Conservation (phyloP, 2,329 filamentous ascomycete genomes). For the Aquanectria penicillioides region DNA sequence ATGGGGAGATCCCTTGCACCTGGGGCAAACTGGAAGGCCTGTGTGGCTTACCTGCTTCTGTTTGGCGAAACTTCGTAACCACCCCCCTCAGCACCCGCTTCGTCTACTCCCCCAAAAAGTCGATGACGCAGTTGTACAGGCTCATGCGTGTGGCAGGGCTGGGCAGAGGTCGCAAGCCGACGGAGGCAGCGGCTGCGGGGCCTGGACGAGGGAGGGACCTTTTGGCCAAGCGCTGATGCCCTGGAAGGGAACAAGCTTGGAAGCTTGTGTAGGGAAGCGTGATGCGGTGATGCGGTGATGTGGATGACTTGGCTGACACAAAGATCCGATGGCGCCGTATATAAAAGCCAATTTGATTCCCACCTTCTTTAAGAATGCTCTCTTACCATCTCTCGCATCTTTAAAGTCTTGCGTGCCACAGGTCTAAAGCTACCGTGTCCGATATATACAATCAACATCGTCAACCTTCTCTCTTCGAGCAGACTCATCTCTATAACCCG, state of each 20-base stretch:
- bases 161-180: conserved; percentile 13
- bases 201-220: conserved; percentile 13
- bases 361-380: conserved; percentile 4
- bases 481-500: conserved; percentile 30
- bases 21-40: too few relatives aligned
- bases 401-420: conserved; percentile 10
- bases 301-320: conserved; percentile 28
- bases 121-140: conserved; percentile 47
- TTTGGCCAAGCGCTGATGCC: conserved; percentile 14
- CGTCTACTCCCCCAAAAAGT: conserved; percentile 34
- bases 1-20: too few relatives aligned
- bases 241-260: conserved; percentile 33
- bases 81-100: background rate
- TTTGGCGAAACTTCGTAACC: conserved; percentile 2
- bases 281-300: conserved; percentile 21
- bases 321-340: conserved; percentile 28
- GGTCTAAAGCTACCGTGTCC: conserved; percentile 2
- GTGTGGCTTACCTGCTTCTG: background rate
- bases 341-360: conserved; percentile 38
- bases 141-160: conserved; percentile 32
- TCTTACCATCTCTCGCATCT: conserved; percentile 6
- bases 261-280: conserved; percentile 23
- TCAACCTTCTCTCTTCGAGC: conserved; percentile 22
- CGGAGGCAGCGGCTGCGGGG: conserved; percentile 10
- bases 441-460: conserved; percentile 9